phyloP scores from a whole-genome alignment of 176 grass and related monocot species.

The Elymus sibiricus region DNA sequence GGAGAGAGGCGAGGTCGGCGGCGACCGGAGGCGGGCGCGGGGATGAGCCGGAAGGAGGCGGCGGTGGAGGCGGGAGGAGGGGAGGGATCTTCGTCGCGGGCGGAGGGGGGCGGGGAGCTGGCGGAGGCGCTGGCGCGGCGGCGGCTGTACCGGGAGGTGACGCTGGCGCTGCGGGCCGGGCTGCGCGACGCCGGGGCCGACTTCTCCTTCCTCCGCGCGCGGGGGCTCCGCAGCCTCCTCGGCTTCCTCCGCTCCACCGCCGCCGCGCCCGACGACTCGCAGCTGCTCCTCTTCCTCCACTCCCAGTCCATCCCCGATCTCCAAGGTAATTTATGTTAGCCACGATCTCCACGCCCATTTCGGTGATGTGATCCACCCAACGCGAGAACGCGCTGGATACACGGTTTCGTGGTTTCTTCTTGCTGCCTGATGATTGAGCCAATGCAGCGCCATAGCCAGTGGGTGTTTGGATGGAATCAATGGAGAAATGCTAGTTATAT shows the following conservation, averaged over 20 bases:
- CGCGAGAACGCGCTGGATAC: not conserved
- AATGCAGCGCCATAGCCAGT: not conserved
- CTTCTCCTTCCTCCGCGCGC: slow-evolving; percentile 91
- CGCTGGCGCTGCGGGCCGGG: slow-evolving; percentile 76
- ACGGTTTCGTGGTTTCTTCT: not conserved
- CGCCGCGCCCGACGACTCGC: slow-evolving; percentile 46
- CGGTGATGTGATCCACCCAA: slow-evolving; percentile 18
- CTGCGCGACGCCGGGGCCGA: slow-evolving; percentile 84
- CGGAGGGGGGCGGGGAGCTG: slow-evolving; percentile 53
- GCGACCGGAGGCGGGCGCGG: slow-evolving; percentile 24
- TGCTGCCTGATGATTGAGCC: not conserved
- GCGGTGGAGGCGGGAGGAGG: slow-evolving; percentile 3
- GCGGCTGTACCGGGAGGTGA: slow-evolving; percentile 90
- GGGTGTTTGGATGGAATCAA: not conserved
- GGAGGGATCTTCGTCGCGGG: slow-evolving; percentile 28
- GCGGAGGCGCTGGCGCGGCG: slow-evolving; percentile 54
- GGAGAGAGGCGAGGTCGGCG: slow-evolving; percentile 24
- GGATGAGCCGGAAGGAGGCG: slow-evolving; percentile 47
- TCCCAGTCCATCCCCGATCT: slow-evolving; percentile 90
- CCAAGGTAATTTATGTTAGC: slow-evolving; percentile 43
- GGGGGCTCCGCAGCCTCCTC: slow-evolving; percentile 64
- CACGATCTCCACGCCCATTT: slow-evolving; percentile 6
- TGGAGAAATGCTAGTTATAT: not conserved
- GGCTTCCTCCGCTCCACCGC: slow-evolving; percentile 71
- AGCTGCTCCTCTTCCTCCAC: slow-evolving; percentile 79